Base-by-base conservation (phyloP, 768 basidiomycete species). In the Stropharia rugosoannulata region DNA sequence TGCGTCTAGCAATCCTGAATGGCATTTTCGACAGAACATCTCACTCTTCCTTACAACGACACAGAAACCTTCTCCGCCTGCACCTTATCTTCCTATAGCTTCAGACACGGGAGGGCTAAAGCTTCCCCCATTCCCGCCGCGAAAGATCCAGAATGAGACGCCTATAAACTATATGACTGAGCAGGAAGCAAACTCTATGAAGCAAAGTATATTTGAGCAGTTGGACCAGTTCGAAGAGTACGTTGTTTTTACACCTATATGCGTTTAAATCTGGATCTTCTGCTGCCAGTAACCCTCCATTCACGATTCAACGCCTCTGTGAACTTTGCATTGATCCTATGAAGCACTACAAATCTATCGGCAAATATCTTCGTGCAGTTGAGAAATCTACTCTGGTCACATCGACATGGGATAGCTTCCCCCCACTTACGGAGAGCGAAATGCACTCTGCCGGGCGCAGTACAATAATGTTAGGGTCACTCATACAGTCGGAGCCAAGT, bases 301-400 rank as follows among this genome's bases (percentile, higher is more conserved):
- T 95, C 68, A 95, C 93, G 8, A 89, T 95, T 52, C 94, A 96
- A 70, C 85, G 93, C 42, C 74, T 95, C 11, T 91, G 90, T 66
- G 93, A 95, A 66, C 84, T 96, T 22, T 85, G 86, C 60, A 61
- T 89, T 11, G 70, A 79, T 40, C 92, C 93, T 4, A 78, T 76
- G 59, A 75, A 79, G 44, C 81, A 92, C 61, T 95, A 95, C 79
- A 84, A 77, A 43, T 80, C 82, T 27, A 73, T 91, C 13, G 90
- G 93, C 42, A 96, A 95, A 72, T 95, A 93, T 67, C 80, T 94
- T 38, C 89, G 93, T 2, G 93, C 93, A 2, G 75, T 95, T 11
- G 90, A 93, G 64, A 89, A 87, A 66, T 77, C 88, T 11, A 74
- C 93, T 18, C 85, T 91, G 18, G 92, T 96, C 48, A 93, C 93